A percentile compares a stretch with the other conserved stretches of the same genome.
phyloP scores from a whole-genome alignment of 345 rosid genomes.

The Eucalyptus curtisii region DNA sequence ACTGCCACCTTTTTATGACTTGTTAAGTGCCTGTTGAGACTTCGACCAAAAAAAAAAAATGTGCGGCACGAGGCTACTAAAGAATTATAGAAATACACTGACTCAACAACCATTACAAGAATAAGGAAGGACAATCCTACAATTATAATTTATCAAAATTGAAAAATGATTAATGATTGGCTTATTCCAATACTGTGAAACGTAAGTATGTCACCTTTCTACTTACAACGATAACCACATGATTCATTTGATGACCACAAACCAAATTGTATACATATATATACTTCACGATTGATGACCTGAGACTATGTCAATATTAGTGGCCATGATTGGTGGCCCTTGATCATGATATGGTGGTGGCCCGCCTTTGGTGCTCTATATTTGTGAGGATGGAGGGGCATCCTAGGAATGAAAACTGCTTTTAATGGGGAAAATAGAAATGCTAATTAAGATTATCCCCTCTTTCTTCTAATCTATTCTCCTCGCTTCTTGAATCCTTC shows the following conservation, averaged over 20 bases:
- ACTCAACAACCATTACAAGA: background rate
- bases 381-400: background rate
- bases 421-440: background rate
- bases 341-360: background rate
- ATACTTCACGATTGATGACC: background rate
- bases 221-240: background rate
- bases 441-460: background rate
- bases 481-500: background rate
- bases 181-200: background rate
- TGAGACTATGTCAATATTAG: background rate
- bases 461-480: background rate
- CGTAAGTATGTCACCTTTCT: background rate
- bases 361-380: background rate
- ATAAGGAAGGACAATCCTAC: background rate
- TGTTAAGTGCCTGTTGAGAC: background rate
- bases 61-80: background rate
- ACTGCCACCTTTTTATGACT: background rate
- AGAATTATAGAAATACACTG: background rate
- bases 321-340: background rate
- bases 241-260: background rate
- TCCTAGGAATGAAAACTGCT: background rate
- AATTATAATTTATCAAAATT: background rate
- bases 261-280: background rate
- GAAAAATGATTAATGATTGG: background rate
- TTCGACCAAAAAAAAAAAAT: no score